These are phyloP conservation scores for Clavispora santaluciae DNA, from an alignment of 805 yeast species.

Conservation along the genomic window DNA sequence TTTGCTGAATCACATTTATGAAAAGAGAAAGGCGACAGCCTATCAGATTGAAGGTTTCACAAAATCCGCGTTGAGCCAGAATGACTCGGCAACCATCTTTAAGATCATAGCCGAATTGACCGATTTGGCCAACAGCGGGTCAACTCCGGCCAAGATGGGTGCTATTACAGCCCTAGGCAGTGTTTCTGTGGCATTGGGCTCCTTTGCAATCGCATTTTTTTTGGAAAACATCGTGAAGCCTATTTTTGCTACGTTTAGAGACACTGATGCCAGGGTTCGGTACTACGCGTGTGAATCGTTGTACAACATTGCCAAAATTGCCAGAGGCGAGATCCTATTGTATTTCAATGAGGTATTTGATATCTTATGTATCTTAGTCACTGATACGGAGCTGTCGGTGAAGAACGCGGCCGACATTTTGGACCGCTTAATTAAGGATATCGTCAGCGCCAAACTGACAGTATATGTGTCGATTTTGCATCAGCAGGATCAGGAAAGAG, in stretches of 20 bases:
- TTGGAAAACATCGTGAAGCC: conserved; percentile 87
- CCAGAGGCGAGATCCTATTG: conserved; percentile 86
- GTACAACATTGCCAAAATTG: conserved; percentile 93
- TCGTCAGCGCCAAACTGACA: conserved; percentile 91
- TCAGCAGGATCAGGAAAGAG: conserved; percentile 28
- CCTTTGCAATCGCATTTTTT: conserved; percentile 74
- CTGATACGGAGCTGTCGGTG: conserved; percentile 87
- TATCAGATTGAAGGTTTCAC: conserved; percentile 73
- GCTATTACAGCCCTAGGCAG: conserved; percentile 96
- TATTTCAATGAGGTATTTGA: conserved; percentile 95
- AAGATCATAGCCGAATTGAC: conserved; percentile 68
- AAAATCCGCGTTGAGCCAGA: conserved; percentile 57
- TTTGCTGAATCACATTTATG: conserved; percentile 41
- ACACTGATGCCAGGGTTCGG: conserved; percentile 94
- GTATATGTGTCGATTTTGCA: conserved; percentile 72
- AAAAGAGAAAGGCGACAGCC: conserved; percentile 44
- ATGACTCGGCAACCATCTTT: conserved; percentile 56
- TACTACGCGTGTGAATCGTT: conserved; percentile 95
- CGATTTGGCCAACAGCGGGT: conserved; percentile 73
- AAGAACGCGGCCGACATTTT: conserved; percentile 93
- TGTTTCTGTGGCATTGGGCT: conserved; percentile 88
- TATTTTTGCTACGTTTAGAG: conserved; percentile 91
- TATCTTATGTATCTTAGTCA: conserved; percentile 81
- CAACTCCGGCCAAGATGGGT: conserved; percentile 75
- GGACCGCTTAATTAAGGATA: conserved; percentile 87